Evolutionary conservation across 2,329 filamentous ascomycete species (phyloP).

Genomic region (Fusarium sp.): DNA sequence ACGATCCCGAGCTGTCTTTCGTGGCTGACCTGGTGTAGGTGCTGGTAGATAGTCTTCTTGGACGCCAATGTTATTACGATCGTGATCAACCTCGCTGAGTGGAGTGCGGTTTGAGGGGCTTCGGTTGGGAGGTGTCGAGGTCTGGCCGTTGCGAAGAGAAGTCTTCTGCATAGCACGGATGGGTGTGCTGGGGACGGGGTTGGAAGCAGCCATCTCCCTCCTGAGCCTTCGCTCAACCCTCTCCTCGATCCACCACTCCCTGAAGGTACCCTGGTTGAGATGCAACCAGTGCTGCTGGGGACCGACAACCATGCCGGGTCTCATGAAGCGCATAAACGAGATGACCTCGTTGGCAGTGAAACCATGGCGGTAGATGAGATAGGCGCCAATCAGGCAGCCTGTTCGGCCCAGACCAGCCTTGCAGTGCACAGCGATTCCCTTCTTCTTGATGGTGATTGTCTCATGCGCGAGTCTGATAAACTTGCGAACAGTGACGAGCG

Average conservation of each 20-base stretch:
- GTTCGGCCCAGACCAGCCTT: slow-evolving; percentile 97
- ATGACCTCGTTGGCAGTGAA: slow-evolving; percentile 99
- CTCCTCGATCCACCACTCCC: slow-evolving; percentile 98
- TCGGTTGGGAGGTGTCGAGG: slow-evolving; percentile 86
- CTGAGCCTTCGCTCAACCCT: slow-evolving; percentile 77
- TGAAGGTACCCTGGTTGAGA: slow-evolving; percentile 94
- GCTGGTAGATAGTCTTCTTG: slow-evolving; percentile 93
- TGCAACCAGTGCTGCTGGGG: slow-evolving; percentile 99
- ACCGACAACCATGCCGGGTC: slow-evolving; percentile 98
- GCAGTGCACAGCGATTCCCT: slow-evolving; percentile 97
- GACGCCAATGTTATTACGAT: slow-evolving; percentile 74
- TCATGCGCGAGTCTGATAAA: slow-evolving; percentile 96
- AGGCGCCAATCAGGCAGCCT: slow-evolving; percentile 95
- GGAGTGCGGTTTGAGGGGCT: slow-evolving; percentile 82
- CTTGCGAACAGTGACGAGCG: slow-evolving; percentile 87
- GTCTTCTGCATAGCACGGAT: slow-evolving; percentile 72
- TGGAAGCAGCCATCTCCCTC: slow-evolving; percentile 67
- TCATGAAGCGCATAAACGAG: slow-evolving; percentile 99
- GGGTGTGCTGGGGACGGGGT: slow-evolving; percentile 67
- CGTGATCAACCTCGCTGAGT: slow-evolving; percentile 93
- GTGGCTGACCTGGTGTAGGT: slow-evolving; percentile 93
- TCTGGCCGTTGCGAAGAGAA: slow-evolving; percentile 72
- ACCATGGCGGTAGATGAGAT: slow-evolving; percentile 95
- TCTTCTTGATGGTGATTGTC: slow-evolving; percentile 90
- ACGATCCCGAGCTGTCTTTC: slow-evolving; percentile 86